Percentiles rank a stretch among this genome's conserved stretches.
Conservation (phyloP, 2,329 filamentous ascomycete species). For the Purpureocillium lavendulum region DNA sequence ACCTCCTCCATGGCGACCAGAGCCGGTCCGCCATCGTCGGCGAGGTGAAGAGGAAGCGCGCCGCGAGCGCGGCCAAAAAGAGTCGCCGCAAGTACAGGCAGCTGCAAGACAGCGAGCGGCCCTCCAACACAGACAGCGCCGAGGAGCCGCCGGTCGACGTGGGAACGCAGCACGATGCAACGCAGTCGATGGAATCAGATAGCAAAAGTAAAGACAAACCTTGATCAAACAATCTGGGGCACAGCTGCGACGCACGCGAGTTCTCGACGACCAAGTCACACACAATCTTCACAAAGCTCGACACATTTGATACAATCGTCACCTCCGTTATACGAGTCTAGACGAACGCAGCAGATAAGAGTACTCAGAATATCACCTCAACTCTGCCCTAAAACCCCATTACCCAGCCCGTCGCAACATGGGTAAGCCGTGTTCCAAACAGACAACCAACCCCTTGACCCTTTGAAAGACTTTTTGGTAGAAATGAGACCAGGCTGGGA, state of each 20-base stretch:
- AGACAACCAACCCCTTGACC: slow-evolving; percentile 42
- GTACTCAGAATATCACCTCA: slow-evolving; percentile 50
- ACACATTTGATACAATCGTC: slow-evolving; percentile 6
- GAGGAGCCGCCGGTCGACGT: slow-evolving; percentile 3
- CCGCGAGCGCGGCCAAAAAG: slow-evolving; percentile 75
- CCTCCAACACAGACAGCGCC: neutral
- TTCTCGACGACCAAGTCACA: too few species aligned
- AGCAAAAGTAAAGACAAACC: too few species aligned
- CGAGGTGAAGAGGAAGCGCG: slow-evolving; percentile 55
- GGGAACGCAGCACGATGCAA: too few species aligned
- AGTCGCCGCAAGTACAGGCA: slow-evolving; percentile 68
- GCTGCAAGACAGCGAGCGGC: slow-evolving; percentile 41
- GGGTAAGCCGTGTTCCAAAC: slow-evolving; percentile 32
- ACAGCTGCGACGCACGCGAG: too few species aligned
- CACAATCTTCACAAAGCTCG: neutral
- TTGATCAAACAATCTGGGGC: too few species aligned
- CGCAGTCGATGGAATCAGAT: too few species aligned
- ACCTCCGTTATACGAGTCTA: slow-evolving; percentile 23
- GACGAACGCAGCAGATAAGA: slow-evolving; percentile 33
- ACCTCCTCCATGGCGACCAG: slow-evolving; percentile 60
- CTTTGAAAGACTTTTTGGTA: slow-evolving; percentile 48
- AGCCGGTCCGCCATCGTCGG: slow-evolving; percentile 59
- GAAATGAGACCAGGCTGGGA: slow-evolving; percentile 45
- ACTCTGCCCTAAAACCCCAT: slow-evolving; percentile 38
- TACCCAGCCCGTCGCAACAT: slow-evolving; percentile 42